Evolutionary conservation across 768 basidiomycete genomes (phyloP).

Genomic region (Russula dissimulans): DNA sequence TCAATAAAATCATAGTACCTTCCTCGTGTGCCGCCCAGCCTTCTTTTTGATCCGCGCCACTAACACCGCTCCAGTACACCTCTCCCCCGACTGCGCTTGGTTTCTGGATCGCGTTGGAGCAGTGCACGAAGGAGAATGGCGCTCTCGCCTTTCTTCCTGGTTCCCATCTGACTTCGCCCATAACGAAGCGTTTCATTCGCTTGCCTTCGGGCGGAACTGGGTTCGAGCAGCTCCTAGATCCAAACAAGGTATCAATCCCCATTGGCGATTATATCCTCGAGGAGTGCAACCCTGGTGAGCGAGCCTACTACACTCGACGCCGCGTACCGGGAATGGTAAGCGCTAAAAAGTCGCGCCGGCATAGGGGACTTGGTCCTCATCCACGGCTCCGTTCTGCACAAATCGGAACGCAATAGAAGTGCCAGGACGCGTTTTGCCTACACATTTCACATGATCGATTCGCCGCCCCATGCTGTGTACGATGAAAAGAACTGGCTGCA

Average conservation of each 20-base stretch:
- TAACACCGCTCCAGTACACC: slow-evolving; percentile 56
- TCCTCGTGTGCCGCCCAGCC: slow-evolving; percentile 42
- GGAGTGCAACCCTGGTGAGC: slow-evolving; percentile 61
- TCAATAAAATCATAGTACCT: slow-evolving; percentile 41
- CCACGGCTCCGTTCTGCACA: slow-evolving; percentile 88
- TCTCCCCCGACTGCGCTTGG: slow-evolving; percentile 87
- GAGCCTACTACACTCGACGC: neutral
- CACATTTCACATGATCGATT: slow-evolving; percentile 94
- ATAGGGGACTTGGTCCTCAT: slow-evolving; percentile 87
- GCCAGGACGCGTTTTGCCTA: slow-evolving; percentile 82
- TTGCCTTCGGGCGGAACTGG: slow-evolving; percentile 70
- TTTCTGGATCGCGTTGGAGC: slow-evolving; percentile 93
- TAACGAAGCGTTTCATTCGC: slow-evolving; percentile 82
- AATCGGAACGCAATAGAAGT: slow-evolving; percentile 80
- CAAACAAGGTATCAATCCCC: slow-evolving; percentile 25
- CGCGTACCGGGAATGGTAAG: neutral
- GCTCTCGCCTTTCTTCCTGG: slow-evolving; percentile 86
- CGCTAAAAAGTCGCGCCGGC: neutral
- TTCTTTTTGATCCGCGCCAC: slow-evolving; percentile 1
- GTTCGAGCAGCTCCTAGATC: slow-evolving; percentile 53
- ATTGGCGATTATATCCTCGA: slow-evolving; percentile 54
- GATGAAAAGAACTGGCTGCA: slow-evolving; percentile 96
- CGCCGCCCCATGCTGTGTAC: slow-evolving; percentile 56
- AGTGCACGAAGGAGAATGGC: slow-evolving; percentile 74
- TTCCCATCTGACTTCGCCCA: slow-evolving; percentile 66